These are phyloP conservation scores for Neostapfia colusana DNA, from an alignment of 176 grass and related monocot species.

Conservation along the genomic window DNA sequence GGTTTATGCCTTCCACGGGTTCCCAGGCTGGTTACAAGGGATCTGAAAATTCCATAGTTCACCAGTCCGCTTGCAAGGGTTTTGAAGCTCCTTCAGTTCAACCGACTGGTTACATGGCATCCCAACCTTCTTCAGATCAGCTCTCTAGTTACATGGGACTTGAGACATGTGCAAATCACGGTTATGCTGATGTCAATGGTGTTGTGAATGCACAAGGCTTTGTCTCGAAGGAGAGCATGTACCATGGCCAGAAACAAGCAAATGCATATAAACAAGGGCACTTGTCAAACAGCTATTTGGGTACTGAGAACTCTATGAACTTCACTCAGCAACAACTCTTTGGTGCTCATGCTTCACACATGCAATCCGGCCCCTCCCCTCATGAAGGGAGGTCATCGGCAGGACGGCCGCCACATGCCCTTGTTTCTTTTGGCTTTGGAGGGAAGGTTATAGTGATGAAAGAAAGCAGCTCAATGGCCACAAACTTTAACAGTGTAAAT, in stretches of 20 bases:
- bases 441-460: slow-evolving; percentile 84
- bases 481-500: slow-evolving; percentile 56
- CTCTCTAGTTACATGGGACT: slow-evolving; percentile 38
- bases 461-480: slow-evolving; percentile 59
- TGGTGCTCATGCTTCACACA: slow-evolving; percentile 56
- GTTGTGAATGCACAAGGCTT: slow-evolving; percentile 38
- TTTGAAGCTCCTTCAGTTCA: slow-evolving; percentile 32
- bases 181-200: slow-evolving; percentile 49
- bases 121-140: slow-evolving; percentile 36
- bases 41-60: slow-evolving; percentile 29
- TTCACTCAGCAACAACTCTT: slow-evolving; percentile 64
- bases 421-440: slow-evolving; percentile 92
- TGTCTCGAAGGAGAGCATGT: slow-evolving; percentile 47
- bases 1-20: slow-evolving; percentile 34
- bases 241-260: slow-evolving; percentile 38
- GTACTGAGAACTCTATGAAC: slow-evolving; percentile 52
- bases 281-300: slow-evolving; percentile 58
- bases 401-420: slow-evolving; percentile 76
- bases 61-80: slow-evolving; percentile 25
- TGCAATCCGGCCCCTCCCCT: slow-evolving; percentile 51
- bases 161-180: slow-evolving; percentile 43
- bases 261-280: slow-evolving; percentile 41
- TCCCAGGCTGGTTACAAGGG: slow-evolving; percentile 29
- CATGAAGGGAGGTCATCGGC: slow-evolving; percentile 63
- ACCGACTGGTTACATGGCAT: slow-evolving; percentile 42